Percentiles rank a stretch among this genome's conserved stretches.
Conservation (phyloP, 2,329 filamentous ascomycete species). For the Fusarium brachygibbosum region DNA sequence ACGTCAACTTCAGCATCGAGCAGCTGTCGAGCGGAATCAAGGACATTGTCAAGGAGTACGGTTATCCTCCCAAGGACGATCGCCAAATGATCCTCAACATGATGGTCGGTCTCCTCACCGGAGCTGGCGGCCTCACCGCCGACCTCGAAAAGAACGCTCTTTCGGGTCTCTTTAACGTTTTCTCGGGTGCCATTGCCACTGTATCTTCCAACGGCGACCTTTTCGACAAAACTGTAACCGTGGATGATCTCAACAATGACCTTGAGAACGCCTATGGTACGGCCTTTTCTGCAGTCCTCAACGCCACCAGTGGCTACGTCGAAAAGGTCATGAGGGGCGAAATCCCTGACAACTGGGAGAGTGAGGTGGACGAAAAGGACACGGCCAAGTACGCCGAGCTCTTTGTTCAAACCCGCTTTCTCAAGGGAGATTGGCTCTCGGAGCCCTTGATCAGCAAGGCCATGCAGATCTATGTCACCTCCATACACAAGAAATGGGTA, state of each 20-base stretch:
- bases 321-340: conserved; percentile 1
- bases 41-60: conserved; percentile 14
- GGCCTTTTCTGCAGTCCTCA: conserved; percentile 13
- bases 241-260: conserved; percentile 12
- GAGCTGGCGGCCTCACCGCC: not conserved
- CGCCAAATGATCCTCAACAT: conserved; percentile 27
- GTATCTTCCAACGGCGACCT: not conserved
- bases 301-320: conserved; percentile 10
- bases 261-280: conserved; percentile 20
- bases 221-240: not conserved
- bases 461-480: not conserved
- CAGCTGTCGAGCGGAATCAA: conserved; percentile 15
- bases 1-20: conserved; percentile 12
- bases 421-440: conserved; percentile 15
- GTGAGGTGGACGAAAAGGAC: not conserved
- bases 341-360: not conserved
- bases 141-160: too few species aligned
- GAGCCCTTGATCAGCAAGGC: conserved; percentile 9
- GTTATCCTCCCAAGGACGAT: conserved; percentile 15
- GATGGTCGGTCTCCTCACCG: conserved; percentile 31
- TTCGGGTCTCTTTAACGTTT: conserved; percentile 7
- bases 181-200: conserved; percentile 12
- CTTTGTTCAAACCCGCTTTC: conserved; percentile 3
- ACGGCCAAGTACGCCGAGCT: not conserved
- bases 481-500: conserved; percentile 11